Base-by-base conservation (phyloP, 805 yeast genomes). In the Ogataea thermomethanolica region DNA sequence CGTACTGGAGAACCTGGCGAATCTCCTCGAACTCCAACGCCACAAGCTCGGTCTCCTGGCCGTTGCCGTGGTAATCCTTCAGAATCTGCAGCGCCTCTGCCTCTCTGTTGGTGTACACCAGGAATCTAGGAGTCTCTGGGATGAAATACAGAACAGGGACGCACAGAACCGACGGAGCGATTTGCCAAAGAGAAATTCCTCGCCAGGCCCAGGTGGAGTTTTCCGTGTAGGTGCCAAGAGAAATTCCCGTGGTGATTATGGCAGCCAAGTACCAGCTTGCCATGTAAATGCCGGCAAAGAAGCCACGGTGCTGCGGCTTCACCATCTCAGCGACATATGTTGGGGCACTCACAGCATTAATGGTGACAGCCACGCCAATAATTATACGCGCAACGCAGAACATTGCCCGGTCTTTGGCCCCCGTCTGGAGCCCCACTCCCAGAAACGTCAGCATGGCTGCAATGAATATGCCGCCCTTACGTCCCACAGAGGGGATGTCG, bases 401-500 rank as follows among this genome's bases (percentile, higher is more conserved):
- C 62, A 66, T 65, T 3, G 61, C 64, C 20, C 59, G 54, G 38
- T 65, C 59, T 38, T 50, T 56, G 20, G 73, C 63, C 3, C 66
- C 61, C 14, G 67, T 58, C 45, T 67, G 72, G 29, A 66, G 49
- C 1, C 56, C 58, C n/a, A 63, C 66, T 7, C 72, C 73, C 10
- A 61, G 39, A 14, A 54, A 37, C 9, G 58, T 45, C 29, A 60
- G 29, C 21, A 50, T 14, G 17, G 56, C 49, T 33, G 65, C 55
- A 11, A 52, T 21, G 7, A 51, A 33, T n/a, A 64, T 59, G 21
- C 59, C 53, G 4, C 54, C 55, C 36, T 42, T 56, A 33, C 70
- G 50, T 11, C 70, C 70, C 38, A 51, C 52, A 5, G 20, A 9
- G 20, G 41, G 45, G 8, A 43, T 35, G 23, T 54, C 59, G 15